phyloP scores from a whole-genome alignment of 768 basidiomycete genomes.

The Leccinum sublutescens region DNA sequence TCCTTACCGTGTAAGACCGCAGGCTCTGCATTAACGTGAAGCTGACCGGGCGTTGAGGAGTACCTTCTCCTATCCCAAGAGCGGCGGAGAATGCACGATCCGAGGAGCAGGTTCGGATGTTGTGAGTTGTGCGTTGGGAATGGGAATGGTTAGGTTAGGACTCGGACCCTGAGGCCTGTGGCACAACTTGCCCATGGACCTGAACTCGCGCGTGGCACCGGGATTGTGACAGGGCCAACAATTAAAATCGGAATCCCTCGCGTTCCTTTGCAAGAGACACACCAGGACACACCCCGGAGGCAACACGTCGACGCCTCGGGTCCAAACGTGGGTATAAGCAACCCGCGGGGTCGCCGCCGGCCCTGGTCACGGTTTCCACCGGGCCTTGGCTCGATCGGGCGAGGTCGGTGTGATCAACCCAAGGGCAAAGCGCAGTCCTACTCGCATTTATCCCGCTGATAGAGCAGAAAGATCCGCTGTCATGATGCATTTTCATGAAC shows the following conservation, averaged over 20 bases:
- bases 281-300: not conserved
- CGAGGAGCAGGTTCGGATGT: not conserved
- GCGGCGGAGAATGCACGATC: not conserved
- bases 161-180: not conserved
- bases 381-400: not conserved
- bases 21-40: not conserved
- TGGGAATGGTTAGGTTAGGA: not conserved
- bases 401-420: not conserved
- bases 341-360: not conserved
- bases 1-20: slow-evolving; percentile 5
- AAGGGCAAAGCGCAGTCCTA: not conserved
- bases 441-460: not conserved
- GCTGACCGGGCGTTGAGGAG: not conserved
- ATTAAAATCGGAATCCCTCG: not conserved
- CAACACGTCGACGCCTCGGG: not conserved
- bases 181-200: not conserved
- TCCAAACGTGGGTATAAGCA: not conserved
- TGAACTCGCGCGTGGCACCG: not conserved
- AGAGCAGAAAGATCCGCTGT: not conserved
- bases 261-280: not conserved
- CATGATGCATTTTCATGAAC: not conserved
- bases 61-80: not conserved
- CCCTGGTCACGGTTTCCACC: not conserved
- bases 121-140: not conserved
- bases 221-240: not conserved